These are phyloP conservation scores for Fusarium sp. DNA, from an alignment of 2,329 filamentous ascomycete species.

Conservation along the genomic window DNA sequence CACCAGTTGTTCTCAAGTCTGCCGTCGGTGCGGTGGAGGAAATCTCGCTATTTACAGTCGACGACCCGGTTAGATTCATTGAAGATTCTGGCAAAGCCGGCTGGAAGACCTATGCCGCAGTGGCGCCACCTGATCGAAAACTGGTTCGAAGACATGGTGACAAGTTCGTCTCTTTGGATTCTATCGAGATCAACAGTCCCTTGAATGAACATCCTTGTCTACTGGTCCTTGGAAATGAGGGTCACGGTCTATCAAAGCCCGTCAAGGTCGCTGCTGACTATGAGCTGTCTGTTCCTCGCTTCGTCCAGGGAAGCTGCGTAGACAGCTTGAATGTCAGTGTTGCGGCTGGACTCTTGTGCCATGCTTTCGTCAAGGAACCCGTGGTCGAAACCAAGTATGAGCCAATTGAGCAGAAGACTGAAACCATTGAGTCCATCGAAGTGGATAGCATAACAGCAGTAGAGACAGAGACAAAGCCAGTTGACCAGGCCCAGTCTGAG, in stretches of 20 bases:
- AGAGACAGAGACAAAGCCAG: neutral
- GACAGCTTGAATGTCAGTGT: constrained; percentile 96
- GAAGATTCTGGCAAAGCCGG: constrained; percentile 73
- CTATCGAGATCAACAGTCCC: constrained; percentile 63
- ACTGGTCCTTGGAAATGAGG: constrained; percentile 86
- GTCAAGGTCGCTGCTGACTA: constrained; percentile 75
- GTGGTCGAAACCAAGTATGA: constrained; percentile 25
- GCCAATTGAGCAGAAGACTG: neutral
- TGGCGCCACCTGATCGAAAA: constrained; percentile 58
- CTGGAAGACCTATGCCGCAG: constrained; percentile 87
- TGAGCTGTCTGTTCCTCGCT: constrained; percentile 73
- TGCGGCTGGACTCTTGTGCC: constrained; percentile 80
- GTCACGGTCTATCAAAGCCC: constrained; percentile 74
- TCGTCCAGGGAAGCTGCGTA: constrained; percentile 66
- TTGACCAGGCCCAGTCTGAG: neutral
- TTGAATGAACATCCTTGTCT: constrained; percentile 74
- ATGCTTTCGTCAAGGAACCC: constrained; percentile 69
- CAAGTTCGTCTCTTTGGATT: constrained; percentile 62
- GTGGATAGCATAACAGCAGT: neutral
- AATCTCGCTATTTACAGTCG: constrained; percentile 77
- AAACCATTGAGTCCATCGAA: neutral
- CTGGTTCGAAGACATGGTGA: constrained; percentile 50
- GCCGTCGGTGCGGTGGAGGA: constrained; percentile 89
- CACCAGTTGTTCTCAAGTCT: constrained; percentile 84
- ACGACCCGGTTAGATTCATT: constrained; percentile 76